A percentile compares a stretch with the other conserved stretches of the same genome.
These are phyloP conservation scores for Entophlyctis luteolus DNA, from an alignment of 192 early-diverging fungal genomes.

Conservation along the genomic window DNA sequence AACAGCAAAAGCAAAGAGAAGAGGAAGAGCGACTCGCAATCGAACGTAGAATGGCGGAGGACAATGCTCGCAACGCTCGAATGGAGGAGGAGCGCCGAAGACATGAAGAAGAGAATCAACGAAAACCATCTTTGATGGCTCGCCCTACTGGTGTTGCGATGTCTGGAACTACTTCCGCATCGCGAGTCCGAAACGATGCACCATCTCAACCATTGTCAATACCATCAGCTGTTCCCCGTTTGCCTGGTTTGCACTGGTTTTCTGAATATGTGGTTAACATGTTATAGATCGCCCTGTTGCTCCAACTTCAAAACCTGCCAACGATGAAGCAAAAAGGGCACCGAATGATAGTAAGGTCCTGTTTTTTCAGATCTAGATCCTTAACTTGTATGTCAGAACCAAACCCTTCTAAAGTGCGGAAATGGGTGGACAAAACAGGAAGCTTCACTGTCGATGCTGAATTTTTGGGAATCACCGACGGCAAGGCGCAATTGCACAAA, in stretches of 20 bases:
- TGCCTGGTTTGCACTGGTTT: neutral
- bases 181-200: slow-evolving; percentile 4
- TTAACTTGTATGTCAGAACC: slow-evolving; percentile 31
- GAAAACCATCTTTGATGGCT: slow-evolving; percentile 8
- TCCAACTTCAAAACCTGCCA: slow-evolving; percentile 22
- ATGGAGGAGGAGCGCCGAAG: slow-evolving; percentile 25
- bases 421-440: slow-evolving; percentile 90
- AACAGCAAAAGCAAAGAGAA: slow-evolving; percentile 10
- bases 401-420: slow-evolving; percentile 67
- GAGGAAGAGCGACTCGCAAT: slow-evolving; percentile 25
- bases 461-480: slow-evolving; percentile 72
- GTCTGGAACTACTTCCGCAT: neutral
- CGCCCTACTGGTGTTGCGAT: neutral
- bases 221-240: slow-evolving; percentile 27
- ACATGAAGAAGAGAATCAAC: slow-evolving; percentile 2
- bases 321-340: neutral
- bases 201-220: slow-evolving; percentile 3
- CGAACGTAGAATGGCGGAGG: slow-evolving; percentile 15
- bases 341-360: slow-evolving; percentile 25
- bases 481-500: slow-evolving; percentile 90
- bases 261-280: neutral
- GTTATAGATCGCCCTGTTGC: slow-evolving; percentile 25
- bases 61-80: slow-evolving; percentile 9
- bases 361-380: neutral
- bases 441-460: slow-evolving; percentile 90